Conservation (phyloP, 2,329 filamentous ascomycete genomes). For the Pyrenophora tritici-repentis region DNA sequence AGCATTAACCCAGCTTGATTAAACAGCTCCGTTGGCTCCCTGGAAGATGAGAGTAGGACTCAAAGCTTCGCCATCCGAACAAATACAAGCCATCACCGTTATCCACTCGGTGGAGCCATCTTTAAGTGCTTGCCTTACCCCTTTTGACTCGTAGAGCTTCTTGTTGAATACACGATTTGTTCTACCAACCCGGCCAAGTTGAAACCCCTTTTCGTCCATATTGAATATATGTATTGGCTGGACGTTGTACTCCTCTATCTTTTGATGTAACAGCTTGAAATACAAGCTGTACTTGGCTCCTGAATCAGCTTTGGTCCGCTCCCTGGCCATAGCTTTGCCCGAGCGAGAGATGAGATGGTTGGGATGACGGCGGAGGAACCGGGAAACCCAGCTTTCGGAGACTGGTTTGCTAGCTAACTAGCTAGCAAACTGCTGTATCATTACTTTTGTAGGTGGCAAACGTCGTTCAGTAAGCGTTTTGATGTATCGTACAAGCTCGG, state of each 20-base stretch:
- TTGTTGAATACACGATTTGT: constrained; percentile 11
- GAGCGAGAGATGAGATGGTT: not conserved
- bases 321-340: not conserved
- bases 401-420: not conserved
- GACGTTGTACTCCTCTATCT: not conserved
- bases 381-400: not conserved
- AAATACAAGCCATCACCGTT: constrained; percentile 15
- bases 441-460: not conserved
- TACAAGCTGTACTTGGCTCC: not conserved
- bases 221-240: not conserved
- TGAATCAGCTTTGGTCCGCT: not conserved
- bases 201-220: no score
- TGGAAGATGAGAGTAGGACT: not conserved
- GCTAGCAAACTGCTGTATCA: not conserved
- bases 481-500: not conserved
- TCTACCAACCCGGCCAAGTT: constrained; percentile 1
- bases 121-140: constrained; percentile 2
- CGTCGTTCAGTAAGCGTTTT: not conserved
- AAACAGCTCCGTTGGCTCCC: not conserved
- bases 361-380: not conserved
- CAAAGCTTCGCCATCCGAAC: constrained; percentile 14
- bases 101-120: constrained; percentile 15
- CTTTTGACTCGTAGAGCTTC: not conserved
- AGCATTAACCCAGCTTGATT: constrained; percentile 5
- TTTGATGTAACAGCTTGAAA: not conserved